phyloP scores from a whole-genome alignment of 768 basidiomycete species.

The Ramaria rubella region DNA sequence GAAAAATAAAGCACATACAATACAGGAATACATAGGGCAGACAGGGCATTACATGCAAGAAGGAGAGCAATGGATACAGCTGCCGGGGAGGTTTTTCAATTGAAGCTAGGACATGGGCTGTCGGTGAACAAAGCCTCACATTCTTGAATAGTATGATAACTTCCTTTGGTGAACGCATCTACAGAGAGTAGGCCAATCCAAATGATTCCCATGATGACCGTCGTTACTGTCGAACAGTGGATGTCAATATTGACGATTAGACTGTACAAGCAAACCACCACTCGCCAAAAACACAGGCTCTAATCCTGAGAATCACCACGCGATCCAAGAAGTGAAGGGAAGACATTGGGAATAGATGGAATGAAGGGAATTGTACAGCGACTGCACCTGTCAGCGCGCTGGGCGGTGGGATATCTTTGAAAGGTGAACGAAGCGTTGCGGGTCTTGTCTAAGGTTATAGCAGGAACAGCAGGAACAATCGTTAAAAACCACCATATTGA shows the following conservation, averaged over 20 bases:
- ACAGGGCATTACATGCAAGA: slow-evolving; percentile 34
- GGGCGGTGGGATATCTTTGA: too few relatives aligned
- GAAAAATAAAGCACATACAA: slow-evolving; percentile 29
- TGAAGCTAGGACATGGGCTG: background rate
- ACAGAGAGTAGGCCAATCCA: slow-evolving; percentile 45
- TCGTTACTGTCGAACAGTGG: background rate
- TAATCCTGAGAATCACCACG: slow-evolving; percentile 4
- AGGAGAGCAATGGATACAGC: slow-evolving; percentile 42
- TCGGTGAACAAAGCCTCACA: slow-evolving; percentile 30
- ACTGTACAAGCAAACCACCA: background rate
- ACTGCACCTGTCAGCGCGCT: slow-evolving; percentile 1
- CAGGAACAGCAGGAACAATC: too few relatives aligned
- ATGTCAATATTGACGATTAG: background rate
- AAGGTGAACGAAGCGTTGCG: too few relatives aligned
- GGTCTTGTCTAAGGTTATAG: too few relatives aligned
- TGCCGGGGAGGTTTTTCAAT: slow-evolving; percentile 16
- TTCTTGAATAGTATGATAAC: slow-evolving; percentile 35
- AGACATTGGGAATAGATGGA: background rate
- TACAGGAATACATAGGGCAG: slow-evolving; percentile 23
- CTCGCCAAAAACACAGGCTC: slow-evolving; percentile 1
- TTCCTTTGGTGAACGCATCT: slow-evolving; percentile 42
- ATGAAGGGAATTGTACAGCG: background rate
- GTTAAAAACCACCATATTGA: too few relatives aligned
- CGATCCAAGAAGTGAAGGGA: background rate
- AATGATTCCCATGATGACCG: slow-evolving; percentile 34